Evolutionary conservation across 139 green algal species (phyloP), one percentile per base, ranked within the genome.

Genomic region (Picochlorum sp.): DNA sequence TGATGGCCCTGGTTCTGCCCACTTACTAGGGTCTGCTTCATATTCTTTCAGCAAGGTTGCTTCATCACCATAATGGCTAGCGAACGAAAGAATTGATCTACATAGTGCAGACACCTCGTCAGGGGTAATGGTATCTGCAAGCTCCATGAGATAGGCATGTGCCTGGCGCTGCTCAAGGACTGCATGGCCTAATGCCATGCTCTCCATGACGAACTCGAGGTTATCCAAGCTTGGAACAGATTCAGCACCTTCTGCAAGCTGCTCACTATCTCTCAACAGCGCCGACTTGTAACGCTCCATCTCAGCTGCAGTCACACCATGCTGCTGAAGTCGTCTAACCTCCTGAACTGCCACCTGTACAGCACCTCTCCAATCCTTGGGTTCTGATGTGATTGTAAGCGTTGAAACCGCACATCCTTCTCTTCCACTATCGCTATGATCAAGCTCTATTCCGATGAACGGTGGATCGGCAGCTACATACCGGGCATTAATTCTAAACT

Each of bases 131-230:
- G 69, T 82, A 41, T 89, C 79, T 30, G 81, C 83, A n/a, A 89
- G 68, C 28, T 69, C 51, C 30, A 77, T 30, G 80, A 96, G 81
- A 32, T 59, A 64, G 28, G 69, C 65, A 49, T 87, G 75, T 2
- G 80, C 79, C 69, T 89, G 65, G 32, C 11, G 20, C 47, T 87
- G 84, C 45, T 87, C 76, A 62, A 90, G 88, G 32, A 98, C 78
- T 8, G 79, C 87, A 85, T 97, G 88, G 2, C 88, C 88, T 57
- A 95, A 84, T 15, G 93, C 92, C 52, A 96, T 77, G 66, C 63
- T 87, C 80, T 99, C 94, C 94, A 99, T 99, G 50, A 96, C 75
- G 74, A 96, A 98, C 64, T 99, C 91, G 61, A 99, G 85, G 49
- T 87, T 96, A 77, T 99, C 89, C 30, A 92, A 56, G 46, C 62